These are phyloP conservation scores for Aspergillus pseudoterreus DNA, from an alignment of 2,329 filamentous ascomycete genomes.

Conservation along the genomic window DNA sequence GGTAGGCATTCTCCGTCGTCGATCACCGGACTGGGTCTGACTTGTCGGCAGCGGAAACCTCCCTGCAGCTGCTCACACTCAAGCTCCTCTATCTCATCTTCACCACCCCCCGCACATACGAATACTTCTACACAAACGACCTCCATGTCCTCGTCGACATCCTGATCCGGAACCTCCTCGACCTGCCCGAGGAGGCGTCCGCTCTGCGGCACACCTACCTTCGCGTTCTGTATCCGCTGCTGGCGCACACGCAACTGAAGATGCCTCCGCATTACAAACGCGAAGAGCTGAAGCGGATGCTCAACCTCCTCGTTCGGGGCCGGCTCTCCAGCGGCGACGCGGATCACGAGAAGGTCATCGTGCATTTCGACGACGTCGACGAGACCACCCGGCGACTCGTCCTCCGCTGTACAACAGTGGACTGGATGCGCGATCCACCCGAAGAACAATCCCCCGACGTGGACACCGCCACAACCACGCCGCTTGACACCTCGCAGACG, in stretches of 20 bases:
- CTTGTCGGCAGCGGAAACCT: slow-evolving; percentile 64
- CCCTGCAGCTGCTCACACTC: slow-evolving; percentile 89
- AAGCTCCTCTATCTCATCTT: slow-evolving; percentile 95
- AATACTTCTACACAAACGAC: slow-evolving; percentile 99
- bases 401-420: slow-evolving; percentile 42
- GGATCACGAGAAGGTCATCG: slow-evolving; percentile 40
- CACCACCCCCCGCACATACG: slow-evolving; percentile 83
- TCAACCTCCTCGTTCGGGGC: slow-evolving; percentile 70
- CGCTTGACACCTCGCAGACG: slow-evolving; percentile 37
- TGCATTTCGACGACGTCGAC: slow-evolving; percentile 49
- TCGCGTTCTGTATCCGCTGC: slow-evolving; percentile 81
- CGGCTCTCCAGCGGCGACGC: slow-evolving; percentile 58
- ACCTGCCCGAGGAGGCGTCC: slow-evolving; percentile 75
- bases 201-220: slow-evolving; percentile 88
- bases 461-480: slow-evolving; percentile 2
- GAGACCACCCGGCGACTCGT: slow-evolving; percentile 49
- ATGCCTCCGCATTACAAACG: slow-evolving; percentile 87
- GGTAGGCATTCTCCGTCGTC: slow-evolving; percentile 38
- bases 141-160: slow-evolving; percentile 91
- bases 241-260: slow-evolving; percentile 86
- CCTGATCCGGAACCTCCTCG: slow-evolving; percentile 93
- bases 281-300: slow-evolving; percentile 73
- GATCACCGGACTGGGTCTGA: slow-evolving; percentile 13
- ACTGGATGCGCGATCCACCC: slow-evolving; percentile 39
- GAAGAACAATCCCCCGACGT: background rate